A percentile compares a stretch with the other conserved stretches of the same genome.
phyloP scores from a whole-genome alignment of 2,329 filamentous ascomycete genomes.

The Coniochaeta sp. region DNA sequence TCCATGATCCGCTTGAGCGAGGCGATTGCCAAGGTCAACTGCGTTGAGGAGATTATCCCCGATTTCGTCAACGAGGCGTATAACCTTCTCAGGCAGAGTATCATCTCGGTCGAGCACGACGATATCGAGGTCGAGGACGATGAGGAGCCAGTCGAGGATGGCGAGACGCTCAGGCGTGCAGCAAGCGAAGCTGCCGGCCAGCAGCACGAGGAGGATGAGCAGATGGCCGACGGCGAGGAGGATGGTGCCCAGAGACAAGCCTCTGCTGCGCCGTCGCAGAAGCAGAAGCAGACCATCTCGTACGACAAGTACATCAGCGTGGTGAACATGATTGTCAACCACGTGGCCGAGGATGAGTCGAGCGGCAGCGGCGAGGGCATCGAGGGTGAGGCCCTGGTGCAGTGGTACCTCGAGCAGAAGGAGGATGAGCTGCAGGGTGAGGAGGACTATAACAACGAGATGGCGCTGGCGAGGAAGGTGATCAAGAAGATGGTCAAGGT shows the following conservation, averaged over 20 bases:
- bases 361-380: conserved; percentile 70
- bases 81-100: conserved; percentile 84
- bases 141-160: conserved; percentile 50
- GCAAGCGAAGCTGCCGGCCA: conserved; percentile 42
- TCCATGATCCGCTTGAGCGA: conserved; percentile 92
- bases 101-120: conserved; percentile 96
- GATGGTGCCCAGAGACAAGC: conserved; percentile 20
- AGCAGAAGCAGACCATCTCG: conserved; percentile 77
- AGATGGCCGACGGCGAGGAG: conserved; percentile 31
- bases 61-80: conserved; percentile 88
- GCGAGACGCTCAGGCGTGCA: conserved; percentile 37
- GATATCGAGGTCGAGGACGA: conserved; percentile 89
- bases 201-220: conserved; percentile 41
- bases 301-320: conserved; percentile 94
- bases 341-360: conserved; percentile 76
- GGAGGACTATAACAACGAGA: conserved; percentile 74
- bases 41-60: conserved; percentile 79
- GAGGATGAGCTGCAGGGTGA: conserved; percentile 76
- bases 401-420: conserved; percentile 90
- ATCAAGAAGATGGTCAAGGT: conserved; percentile 96
- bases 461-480: conserved; percentile 71
- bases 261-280: conserved; percentile 7
- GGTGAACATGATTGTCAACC: conserved; percentile 75
- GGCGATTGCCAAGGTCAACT: conserved; percentile 97
- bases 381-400: conserved; percentile 69